Evolutionary conservation across 2,329 filamentous ascomycete species (phyloP).

Genomic region (Grosmannia clavigera): DNA sequence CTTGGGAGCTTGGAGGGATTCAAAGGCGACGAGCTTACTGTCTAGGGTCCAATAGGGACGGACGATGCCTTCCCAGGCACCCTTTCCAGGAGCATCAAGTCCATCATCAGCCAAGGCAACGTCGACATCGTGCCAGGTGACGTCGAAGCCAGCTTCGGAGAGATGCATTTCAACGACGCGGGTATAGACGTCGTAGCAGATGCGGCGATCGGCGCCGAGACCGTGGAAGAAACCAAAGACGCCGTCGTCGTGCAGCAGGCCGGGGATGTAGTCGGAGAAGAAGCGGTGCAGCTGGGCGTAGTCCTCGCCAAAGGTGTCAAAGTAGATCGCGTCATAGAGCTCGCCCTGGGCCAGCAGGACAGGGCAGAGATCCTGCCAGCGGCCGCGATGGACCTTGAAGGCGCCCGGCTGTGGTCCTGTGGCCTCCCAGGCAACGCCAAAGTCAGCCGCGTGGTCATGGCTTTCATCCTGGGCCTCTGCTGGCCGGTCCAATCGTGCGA

Average conservation of each 20-base stretch:
- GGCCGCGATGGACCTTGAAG: slow-evolving; percentile 58
- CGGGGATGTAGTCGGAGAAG: slow-evolving; percentile 78
- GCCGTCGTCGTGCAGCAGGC: slow-evolving; percentile 57
- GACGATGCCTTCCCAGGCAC: slow-evolving; percentile 80
- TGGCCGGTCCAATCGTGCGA: slow-evolving; percentile 43
- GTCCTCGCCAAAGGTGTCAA: slow-evolving; percentile 94
- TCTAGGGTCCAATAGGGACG: slow-evolving; percentile 84
- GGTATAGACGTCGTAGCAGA: slow-evolving; percentile 94
- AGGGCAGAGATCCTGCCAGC: slow-evolving; percentile 72
- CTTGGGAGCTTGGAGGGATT: neutral
- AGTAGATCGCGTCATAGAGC: slow-evolving; percentile 82
- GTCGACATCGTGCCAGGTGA: slow-evolving; percentile 69
- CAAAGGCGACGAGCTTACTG: slow-evolving; percentile 31
- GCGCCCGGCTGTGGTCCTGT: slow-evolving; percentile 49
- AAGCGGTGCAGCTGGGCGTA: slow-evolving; percentile 77
- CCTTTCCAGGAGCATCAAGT: slow-evolving; percentile 53
- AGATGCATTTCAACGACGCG: slow-evolving; percentile 87
- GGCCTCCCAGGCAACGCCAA: slow-evolving; percentile 43
- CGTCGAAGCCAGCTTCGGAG: slow-evolving; percentile 77
- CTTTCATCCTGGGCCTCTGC: slow-evolving; percentile 32
- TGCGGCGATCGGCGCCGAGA: slow-evolving; percentile 77
- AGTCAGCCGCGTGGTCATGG: slow-evolving; percentile 28
- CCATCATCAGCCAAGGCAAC: slow-evolving; percentile 58
- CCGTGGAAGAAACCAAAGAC: slow-evolving; percentile 85
- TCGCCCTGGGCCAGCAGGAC: slow-evolving; percentile 54